Evolutionary conservation across 1,139 yeast genomes (phyloP), one percentile per base, ranked within the genome.

Genomic region (Taphrina pruni): DNA sequence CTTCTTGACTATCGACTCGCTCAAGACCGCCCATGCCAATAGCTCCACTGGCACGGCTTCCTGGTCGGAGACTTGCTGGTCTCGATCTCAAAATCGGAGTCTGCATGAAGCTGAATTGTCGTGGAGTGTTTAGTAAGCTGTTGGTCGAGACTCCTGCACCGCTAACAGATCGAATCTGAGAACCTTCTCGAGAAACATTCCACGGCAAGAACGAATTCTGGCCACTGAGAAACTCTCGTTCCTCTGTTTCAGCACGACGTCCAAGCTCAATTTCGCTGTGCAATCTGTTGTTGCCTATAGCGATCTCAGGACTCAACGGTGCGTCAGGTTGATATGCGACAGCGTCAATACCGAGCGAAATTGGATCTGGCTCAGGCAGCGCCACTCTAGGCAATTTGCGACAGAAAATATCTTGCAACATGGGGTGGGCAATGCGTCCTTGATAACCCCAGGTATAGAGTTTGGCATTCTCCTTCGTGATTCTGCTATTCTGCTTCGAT

Each of bases 171-270:
- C 51, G 54, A 6, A 38, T 46, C 38, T 46, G 20, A 36, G 67
- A 54, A 35, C 56, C 55, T 39, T 55, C 62, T 8, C 67, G 54
- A 17, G 67, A 64, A 14, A 64, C 7, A 35, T 64, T 64, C 67
- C 67, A 64, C 14, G 67, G 67, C 38, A 64, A 26, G 6, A 50
- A 26, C 38, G 54, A 52, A 48, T 48, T 51, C 11, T 52, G 65
- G 8, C 38, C 35, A 39, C 65, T 60, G 17, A 50, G 36, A n/a
- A 36, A 21, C 6, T 43, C 54, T 20, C 43, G 57, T 17, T 60
- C 65, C 17, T 60, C 56, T 6, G 65, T 36, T 1, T 32, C 48
- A 17, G 65, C 65, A 9, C 56, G 56, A 38, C 48, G 65, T n/a
- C 65, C 65, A 26, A 60, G 46, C 48, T 60, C 65, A 3, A 60